A percentile compares a stretch with the other conserved stretches of the same genome.
Evolutionary conservation across 768 basidiomycete genomes (phyloP).

Genomic region (Termitomyces sp.): DNA sequence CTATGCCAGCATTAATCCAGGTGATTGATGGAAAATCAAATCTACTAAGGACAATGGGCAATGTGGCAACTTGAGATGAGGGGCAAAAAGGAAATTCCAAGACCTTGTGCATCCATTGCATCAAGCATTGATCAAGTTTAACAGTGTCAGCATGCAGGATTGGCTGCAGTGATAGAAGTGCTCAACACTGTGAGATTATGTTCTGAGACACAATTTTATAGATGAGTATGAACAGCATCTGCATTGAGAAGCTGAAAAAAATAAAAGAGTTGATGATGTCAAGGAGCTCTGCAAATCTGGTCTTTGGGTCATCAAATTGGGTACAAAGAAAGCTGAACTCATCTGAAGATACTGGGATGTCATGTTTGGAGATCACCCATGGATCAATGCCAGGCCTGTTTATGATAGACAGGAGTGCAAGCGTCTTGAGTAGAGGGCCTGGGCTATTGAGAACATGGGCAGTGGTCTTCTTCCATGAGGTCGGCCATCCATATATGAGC

Average conservation of each 20-base stretch:
- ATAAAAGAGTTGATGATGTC: conserved; percentile 19
- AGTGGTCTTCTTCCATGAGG: too few relatives aligned
- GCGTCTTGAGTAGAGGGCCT: too few relatives aligned
- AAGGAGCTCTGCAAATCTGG: conserved; percentile 7
- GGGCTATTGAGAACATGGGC: too few relatives aligned
- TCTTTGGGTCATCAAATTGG: conserved; percentile 16
- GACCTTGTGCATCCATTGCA: conserved; percentile 13
- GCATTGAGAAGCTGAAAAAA: conserved; percentile 14
- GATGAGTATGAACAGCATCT: conserved; percentile 13
- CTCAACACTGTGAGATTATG: conserved; percentile 13
- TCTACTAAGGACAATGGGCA: too few relatives aligned
- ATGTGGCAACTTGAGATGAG: too few relatives aligned
- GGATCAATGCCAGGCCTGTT: too few relatives aligned
- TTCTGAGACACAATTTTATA: conserved; percentile 19
- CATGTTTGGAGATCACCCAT: too few relatives aligned
- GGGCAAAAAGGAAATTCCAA: conserved; percentile 21
- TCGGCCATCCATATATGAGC: too few relatives aligned
- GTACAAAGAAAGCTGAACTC: conserved; percentile 14
- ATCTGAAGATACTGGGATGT: too few relatives aligned
- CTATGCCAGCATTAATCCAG: conserved; percentile 15
- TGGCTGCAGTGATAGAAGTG: conserved; percentile 21
- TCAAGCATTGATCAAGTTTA: conserved; percentile 13
- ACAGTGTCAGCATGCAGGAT: conserved; percentile 13
- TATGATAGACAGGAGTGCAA: too few relatives aligned
- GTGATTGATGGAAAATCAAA: conserved; percentile 21